Base-by-base conservation (phyloP, 768 basidiomycete species). In the Artomyces pyxidatus region DNA sequence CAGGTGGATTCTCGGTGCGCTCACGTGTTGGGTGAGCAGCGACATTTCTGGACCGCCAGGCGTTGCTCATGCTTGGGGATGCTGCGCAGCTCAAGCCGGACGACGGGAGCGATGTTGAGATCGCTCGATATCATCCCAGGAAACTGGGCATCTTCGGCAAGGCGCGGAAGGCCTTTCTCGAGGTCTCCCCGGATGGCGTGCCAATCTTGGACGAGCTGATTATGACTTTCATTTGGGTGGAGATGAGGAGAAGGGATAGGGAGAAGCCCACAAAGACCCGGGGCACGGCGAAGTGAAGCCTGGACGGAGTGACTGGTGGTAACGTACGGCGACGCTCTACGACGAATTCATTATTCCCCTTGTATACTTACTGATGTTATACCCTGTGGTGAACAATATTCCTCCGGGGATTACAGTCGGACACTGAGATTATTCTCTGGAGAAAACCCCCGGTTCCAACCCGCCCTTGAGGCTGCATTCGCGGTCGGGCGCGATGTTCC, bases 71-170 rank as follows among this genome's bases (percentile, higher is more conserved):
- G 49, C 12, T 48, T 23, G 7, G 45, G 37, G 6, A 38, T 51
- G 42, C 43, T 53, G 3, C 47, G 48, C 9, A 48, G 45, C 7
- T 53, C 43, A 8, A 41, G 50, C 30, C 16, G 4, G 45, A 46
- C 23, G 45, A 46, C 45, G 26, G 27, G 14, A 28, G 27, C 11
- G 22, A 46, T n/a, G 7, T 22, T 23, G n/a, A 11, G 8, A n/a
- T 46, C 8, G 45, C 35, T 12, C 30, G 25, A 19, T 27, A 22
- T 23, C 32, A 46, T 22, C 45, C 17, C 11, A 27, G 45, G 21
- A 5, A 14, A 11, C 10, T 23, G 8, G 32, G 9, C 3, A 8
- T 46, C 22, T 21, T 37, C 14, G 32, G 44, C 1, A 19, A 30
- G 21, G 16, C n/a, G 29, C 30, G n/a, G 8, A 46, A 6, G 27